These are phyloP conservation scores for Spiraea crenata DNA, from an alignment of 331 rosid species.

Conservation along the genomic window DNA sequence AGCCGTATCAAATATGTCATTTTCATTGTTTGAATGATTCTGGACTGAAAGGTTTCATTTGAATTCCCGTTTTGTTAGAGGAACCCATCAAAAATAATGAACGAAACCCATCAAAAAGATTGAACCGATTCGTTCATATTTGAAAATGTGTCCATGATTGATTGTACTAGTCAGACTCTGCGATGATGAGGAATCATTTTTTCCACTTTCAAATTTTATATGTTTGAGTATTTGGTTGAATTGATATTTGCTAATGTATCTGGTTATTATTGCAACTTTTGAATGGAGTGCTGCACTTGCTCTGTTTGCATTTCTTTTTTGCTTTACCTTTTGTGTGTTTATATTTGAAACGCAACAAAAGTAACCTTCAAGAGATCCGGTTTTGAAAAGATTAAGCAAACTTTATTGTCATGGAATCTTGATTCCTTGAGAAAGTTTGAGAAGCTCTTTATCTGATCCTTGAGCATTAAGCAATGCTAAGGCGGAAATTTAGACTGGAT, in stretches of 20 bases:
- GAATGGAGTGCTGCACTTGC: neutral
- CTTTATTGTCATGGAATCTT: neutral
- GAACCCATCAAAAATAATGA: neutral
- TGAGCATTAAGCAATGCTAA: slow-evolving; percentile 6
- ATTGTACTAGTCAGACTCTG: neutral
- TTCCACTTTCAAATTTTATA: neutral
- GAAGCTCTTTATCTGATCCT: slow-evolving; percentile 1
- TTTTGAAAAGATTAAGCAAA: neutral
- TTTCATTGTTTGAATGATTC: neutral
- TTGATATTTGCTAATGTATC: neutral
- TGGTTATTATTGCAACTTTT: neutral
- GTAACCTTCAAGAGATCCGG: neutral
- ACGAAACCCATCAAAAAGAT: neutral
- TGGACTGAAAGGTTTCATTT: neutral
- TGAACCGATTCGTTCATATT: neutral
- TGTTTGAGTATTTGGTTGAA: neutral
- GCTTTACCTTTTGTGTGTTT: neutral
- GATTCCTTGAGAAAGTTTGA: neutral
- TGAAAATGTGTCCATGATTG: neutral
- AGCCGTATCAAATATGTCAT: neutral
- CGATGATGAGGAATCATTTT: slow-evolving; percentile 1
- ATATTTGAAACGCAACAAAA: neutral
- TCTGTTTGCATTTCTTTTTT: neutral
- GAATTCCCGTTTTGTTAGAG: neutral
- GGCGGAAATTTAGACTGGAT: neutral